Evolutionary conservation across 1,139 yeast species (phyloP), one percentile per base, ranked within the genome.

Genomic region (Yamadazyma oceani): DNA sequence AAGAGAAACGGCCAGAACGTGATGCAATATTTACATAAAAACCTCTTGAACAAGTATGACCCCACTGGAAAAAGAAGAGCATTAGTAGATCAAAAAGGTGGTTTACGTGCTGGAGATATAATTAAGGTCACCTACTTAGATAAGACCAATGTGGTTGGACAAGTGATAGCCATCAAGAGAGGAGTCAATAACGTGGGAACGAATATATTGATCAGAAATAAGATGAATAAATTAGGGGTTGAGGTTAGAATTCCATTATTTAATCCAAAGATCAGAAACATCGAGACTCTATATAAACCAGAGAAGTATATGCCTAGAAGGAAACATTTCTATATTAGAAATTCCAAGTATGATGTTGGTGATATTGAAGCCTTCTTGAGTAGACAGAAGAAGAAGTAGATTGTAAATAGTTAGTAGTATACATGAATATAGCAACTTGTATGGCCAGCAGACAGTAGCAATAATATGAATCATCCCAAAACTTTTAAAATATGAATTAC

Each of bases 311-410:
- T 80, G 71, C 58, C 72, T 17, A 78, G 95, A 76, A 78, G 80
- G 64, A 88, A 86, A 71, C 92, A 87, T 50, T 88, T 82, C 71
- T 89, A 86, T 63, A 85, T 89, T 57, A 83, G 96, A 66, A 84
- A 79, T 62, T 75, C 87, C 48, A 82, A 82, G 62, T 68, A 83
- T 63, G 97, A 89, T 62, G 96, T 87, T 32, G 85, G 83, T 43
- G 92, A 85, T 55, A 67, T 84, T 43, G 92, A 84, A 52, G 64
- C 58, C 5, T 60, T 61, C 42, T 57, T 69, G 39, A 66, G 64
- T 34, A 50, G 49, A 40, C 43, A 50, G 44, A 38, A 36, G 30
- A 40, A 32, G 34, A 41, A 45, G 30, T 31, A 44, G 26, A 12
- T 35, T 27, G 31, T 30, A 28, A 33, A 31, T 15, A 28, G 26